Conservation (phyloP, 352 stramenopile species). For the Phytopythium montanum region DNA sequence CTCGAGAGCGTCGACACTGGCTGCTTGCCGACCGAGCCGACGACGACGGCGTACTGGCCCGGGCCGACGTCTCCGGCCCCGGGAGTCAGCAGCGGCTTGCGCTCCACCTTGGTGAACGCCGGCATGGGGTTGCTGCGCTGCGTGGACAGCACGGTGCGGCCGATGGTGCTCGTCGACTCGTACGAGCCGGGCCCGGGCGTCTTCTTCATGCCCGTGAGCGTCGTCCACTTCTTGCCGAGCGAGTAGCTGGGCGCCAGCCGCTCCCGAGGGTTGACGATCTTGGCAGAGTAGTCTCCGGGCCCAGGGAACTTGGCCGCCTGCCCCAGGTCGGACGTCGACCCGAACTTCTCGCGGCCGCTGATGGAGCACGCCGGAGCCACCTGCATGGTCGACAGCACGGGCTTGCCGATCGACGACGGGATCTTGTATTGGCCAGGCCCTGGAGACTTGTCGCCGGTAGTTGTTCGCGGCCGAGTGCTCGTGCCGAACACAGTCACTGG, state of each 20-base stretch:
- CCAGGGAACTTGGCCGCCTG: slow-evolving; percentile 40
- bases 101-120: slow-evolving; percentile 66
- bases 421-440: slow-evolving; percentile 66
- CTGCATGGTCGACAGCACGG: slow-evolving; percentile 60
- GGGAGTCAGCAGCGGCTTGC: slow-evolving; percentile 47
- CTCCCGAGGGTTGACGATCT: slow-evolving; percentile 69
- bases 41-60: slow-evolving; percentile 68
- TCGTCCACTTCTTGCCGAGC: slow-evolving; percentile 71
- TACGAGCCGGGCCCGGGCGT: slow-evolving; percentile 59
- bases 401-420: slow-evolving; percentile 65
- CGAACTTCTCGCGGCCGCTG: slow-evolving; percentile 76
- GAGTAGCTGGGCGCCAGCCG: slow-evolving; percentile 60
- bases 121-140: slow-evolving; percentile 57
- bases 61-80: slow-evolving; percentile 57
- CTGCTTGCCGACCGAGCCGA: slow-evolving; percentile 62
- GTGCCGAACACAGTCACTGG: slow-evolving; percentile 63
- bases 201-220: slow-evolving; percentile 37
- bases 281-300: slow-evolving; percentile 59
- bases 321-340: slow-evolving; percentile 56
- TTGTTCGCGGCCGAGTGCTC: slow-evolving; percentile 46
- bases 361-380: slow-evolving; percentile 59
- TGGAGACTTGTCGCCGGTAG: slow-evolving; percentile 49
- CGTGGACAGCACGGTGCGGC: slow-evolving; percentile 65
- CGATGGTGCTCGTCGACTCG: slow-evolving; percentile 52
- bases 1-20: slow-evolving; percentile 55